Conservation (phyloP, 2,329 filamentous ascomycete species). For the Sporothrix sp. region DNA sequence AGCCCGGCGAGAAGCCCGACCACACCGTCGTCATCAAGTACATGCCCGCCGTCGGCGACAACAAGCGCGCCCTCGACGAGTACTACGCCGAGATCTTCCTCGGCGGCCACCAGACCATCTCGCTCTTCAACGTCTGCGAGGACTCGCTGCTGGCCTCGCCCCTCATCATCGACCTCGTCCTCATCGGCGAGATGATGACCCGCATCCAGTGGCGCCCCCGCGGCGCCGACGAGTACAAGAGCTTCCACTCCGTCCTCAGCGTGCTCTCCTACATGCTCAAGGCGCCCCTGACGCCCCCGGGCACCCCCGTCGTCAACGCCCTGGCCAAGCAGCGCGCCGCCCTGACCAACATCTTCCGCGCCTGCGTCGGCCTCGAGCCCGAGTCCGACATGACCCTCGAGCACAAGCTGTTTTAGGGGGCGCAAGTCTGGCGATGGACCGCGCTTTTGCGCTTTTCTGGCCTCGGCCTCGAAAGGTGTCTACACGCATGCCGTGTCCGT, state of each 20-base stretch:
- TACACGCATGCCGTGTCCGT: too few species aligned
- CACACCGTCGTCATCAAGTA: slow-evolving; percentile 99
- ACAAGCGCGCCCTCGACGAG: slow-evolving; percentile 97
- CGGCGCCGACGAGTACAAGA: slow-evolving; percentile 62
- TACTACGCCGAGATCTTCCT: slow-evolving; percentile 99
- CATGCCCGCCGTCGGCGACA: slow-evolving; percentile 97
- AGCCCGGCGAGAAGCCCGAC: slow-evolving; percentile 86
- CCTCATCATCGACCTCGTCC: slow-evolving; percentile 90
- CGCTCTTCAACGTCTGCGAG: slow-evolving; percentile 97
- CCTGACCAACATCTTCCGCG: slow-evolving; percentile 96
- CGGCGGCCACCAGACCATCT: slow-evolving; percentile 96
- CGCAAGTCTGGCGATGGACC: background rate
- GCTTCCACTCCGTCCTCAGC: slow-evolving; percentile 94
- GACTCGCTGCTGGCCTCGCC: slow-evolving; percentile 93
- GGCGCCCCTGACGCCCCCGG: slow-evolving; percentile 87
- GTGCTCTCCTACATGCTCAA: slow-evolving; percentile 98
- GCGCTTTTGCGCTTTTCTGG: too few species aligned
- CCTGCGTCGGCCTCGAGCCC: slow-evolving; percentile 90
- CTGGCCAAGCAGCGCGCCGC: slow-evolving; percentile 92
- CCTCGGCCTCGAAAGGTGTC: too few species aligned
- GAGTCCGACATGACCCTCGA: slow-evolving; percentile 99
- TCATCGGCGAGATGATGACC: slow-evolving; percentile 96
- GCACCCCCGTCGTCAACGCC: slow-evolving; percentile 90
- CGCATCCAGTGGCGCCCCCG: slow-evolving; percentile 82
- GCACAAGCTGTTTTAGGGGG: slow-evolving; percentile 79